phyloP scores from a whole-genome alignment of 2,329 filamentous ascomycete genomes.

The Diaporthe caulivora region DNA sequence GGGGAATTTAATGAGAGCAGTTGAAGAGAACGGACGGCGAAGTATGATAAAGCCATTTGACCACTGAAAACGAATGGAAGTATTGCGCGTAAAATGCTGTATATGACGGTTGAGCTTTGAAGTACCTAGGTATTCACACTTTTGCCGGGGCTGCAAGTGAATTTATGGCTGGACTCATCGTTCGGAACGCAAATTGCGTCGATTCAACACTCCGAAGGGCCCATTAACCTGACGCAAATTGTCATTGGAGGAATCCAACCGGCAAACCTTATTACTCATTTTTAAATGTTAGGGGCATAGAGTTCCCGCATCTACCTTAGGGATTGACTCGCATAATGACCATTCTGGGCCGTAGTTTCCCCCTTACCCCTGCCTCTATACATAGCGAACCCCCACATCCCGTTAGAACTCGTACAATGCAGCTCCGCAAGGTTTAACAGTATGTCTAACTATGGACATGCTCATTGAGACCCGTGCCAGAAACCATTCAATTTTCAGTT shows the following conservation, averaged over 20 bases:
- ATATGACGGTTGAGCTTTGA: background rate
- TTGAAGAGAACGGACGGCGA: slow-evolving; percentile 21
- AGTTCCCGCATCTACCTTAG: background rate
- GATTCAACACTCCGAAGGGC: background rate
- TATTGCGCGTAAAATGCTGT: background rate
- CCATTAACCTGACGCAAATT: background rate
- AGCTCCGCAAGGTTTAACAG: background rate
- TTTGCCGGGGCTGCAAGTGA: background rate
- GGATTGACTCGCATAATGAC: background rate
- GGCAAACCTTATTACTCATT: background rate
- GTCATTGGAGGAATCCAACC: slow-evolving; percentile 16
- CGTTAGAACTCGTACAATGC: no score
- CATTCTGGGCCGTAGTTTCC: background rate
- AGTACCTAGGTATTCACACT: no score
- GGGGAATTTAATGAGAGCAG: background rate
- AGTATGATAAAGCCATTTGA: slow-evolving; percentile 12
- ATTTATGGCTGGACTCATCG: background rate
- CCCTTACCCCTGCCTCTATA: background rate
- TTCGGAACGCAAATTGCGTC: background rate
- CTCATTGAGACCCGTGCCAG: background rate
- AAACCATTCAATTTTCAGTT: background rate
- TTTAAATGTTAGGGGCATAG: slow-evolving; percentile 5
- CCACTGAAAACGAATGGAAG: background rate
- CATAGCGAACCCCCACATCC: background rate
- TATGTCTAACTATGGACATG: no score